phyloP scores from a whole-genome alignment of 2,329 filamentous ascomycete genomes.

The Venturiaceae sp. region DNA sequence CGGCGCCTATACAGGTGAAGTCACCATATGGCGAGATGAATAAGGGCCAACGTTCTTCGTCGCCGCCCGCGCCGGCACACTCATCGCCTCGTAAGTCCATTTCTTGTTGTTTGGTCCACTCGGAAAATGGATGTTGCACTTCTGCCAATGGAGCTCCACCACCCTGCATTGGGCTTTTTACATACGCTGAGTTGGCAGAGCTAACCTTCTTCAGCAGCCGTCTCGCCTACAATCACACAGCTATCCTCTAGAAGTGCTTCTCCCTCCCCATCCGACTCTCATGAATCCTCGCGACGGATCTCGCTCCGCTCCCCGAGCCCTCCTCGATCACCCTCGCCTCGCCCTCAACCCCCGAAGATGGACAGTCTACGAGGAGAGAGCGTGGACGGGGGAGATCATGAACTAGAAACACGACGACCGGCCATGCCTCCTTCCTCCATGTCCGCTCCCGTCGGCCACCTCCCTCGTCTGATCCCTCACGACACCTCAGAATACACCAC shows the following conservation, averaged over 20 bases:
- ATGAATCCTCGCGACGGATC: slow-evolving; percentile 1
- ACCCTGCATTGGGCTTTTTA: background rate
- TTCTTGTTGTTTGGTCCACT: background rate
- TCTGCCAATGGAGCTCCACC: slow-evolving; percentile 7
- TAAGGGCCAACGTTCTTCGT: slow-evolving; percentile 29
- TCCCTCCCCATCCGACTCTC: slow-evolving; percentile 37
- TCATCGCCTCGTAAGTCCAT: slow-evolving; percentile 49
- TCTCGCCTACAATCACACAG: slow-evolving; percentile 4
- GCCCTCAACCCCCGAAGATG: slow-evolving; percentile 1
- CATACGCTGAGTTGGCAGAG: slow-evolving; percentile 1
- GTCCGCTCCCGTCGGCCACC: slow-evolving; percentile 30
- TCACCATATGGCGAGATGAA: slow-evolving; percentile 15
- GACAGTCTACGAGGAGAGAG: background rate
- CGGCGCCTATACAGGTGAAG: slow-evolving; percentile 6
- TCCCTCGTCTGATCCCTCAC: slow-evolving; percentile 49
- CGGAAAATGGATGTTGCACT: slow-evolving; percentile 1
- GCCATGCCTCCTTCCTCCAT: slow-evolving; percentile 27
- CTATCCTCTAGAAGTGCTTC: slow-evolving; percentile 44
- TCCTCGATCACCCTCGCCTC: slow-evolving; percentile 8
- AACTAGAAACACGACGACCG: background rate
- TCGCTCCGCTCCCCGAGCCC: slow-evolving; percentile 8
- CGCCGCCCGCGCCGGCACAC: slow-evolving; percentile 51
- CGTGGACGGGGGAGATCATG: slow-evolving; percentile 3
- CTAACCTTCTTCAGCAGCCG: slow-evolving; percentile 2
- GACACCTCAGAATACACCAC: slow-evolving; percentile 60